Evolutionary conservation across 192 early-diverging fungal genomes (phyloP).

Genomic region (Coemansia sp.): DNA sequence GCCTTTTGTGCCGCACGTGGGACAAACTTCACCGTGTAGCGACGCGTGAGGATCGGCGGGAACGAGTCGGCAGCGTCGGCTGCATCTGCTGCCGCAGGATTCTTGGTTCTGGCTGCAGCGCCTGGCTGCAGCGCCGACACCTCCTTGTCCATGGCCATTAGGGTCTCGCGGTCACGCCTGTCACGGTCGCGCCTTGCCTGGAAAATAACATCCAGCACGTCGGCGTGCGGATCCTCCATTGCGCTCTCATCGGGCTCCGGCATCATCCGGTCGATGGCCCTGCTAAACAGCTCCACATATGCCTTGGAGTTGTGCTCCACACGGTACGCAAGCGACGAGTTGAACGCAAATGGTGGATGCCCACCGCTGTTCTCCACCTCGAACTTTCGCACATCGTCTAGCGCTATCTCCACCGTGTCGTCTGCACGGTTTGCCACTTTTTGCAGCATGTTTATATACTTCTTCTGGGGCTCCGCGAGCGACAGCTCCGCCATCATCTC

Average conservation of each 20-base stretch:
- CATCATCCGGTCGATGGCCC: slow-evolving; percentile 69
- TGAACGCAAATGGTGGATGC: slow-evolving; percentile 29
- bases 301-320: slow-evolving; percentile 85
- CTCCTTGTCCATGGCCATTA: slow-evolving; percentile 9
- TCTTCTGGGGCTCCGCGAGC: slow-evolving; percentile 21
- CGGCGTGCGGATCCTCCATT: slow-evolving; percentile 58
- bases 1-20: slow-evolving; percentile 63
- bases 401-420: slow-evolving; percentile 61
- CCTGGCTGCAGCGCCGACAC: background rate
- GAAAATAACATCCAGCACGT: slow-evolving; percentile 88
- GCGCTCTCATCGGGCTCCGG: slow-evolving; percentile 50
- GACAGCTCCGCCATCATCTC: slow-evolving; percentile 22
- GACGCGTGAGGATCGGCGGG: slow-evolving; percentile 80
- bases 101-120: background rate
- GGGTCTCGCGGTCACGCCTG: slow-evolving; percentile 36
- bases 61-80: slow-evolving; percentile 55
- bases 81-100: slow-evolving; percentile 23
- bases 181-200: slow-evolving; percentile 78
- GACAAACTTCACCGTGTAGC: slow-evolving; percentile 83
- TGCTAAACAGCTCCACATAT: slow-evolving; percentile 78
- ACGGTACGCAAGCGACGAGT: slow-evolving; percentile 56
- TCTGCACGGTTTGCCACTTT: slow-evolving; percentile 62
- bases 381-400: slow-evolving; percentile 65
- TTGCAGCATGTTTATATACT: slow-evolving; percentile 61
- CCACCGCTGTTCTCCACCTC: slow-evolving; percentile 45